Conservation (phyloP, 495 filamentous ascomycete genomes). For the Hyaloscypha finlandica region DNA sequence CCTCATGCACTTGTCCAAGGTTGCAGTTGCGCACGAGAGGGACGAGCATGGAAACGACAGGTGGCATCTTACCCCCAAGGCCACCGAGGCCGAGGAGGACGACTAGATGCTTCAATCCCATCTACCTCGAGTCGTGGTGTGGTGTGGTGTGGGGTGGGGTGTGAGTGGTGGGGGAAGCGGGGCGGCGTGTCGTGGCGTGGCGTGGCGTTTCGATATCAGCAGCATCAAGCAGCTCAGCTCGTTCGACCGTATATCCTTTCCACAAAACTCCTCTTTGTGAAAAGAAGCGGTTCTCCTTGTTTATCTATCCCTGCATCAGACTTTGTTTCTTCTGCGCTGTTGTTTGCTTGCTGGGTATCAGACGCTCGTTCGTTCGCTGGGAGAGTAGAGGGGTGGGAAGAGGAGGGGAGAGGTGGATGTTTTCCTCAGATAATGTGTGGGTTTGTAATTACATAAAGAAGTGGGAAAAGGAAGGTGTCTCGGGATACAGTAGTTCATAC, state of each 20-base stretch:
- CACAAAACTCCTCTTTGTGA: no score
- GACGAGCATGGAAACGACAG: slow-evolving; percentile 46
- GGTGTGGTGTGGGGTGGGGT: no score
- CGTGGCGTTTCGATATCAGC: no score
- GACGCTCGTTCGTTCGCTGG: slow-evolving; percentile 9
- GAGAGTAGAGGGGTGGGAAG: background rate
- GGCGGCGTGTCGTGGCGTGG: no score
- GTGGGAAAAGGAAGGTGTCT: slow-evolving; percentile 4
- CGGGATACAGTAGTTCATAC: no score
- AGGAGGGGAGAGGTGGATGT: background rate
- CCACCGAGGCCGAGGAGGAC: slow-evolving; percentile 69
- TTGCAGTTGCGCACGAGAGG: slow-evolving; percentile 68
- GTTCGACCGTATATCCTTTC: no score
- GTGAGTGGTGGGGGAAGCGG: no score
- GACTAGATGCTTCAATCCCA: slow-evolving; percentile 24
- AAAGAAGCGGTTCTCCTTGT: slow-evolving; percentile 3
- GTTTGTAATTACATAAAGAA: background rate
- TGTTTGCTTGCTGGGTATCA: background rate
- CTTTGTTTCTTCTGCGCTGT: background rate
- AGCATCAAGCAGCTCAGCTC: no score
- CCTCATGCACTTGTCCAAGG: slow-evolving; percentile 72
- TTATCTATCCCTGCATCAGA: slow-evolving; percentile 2
- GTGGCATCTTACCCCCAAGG: slow-evolving; percentile 61
- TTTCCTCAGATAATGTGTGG: background rate
- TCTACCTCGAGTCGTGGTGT: background rate